A percentile compares a stretch with the other conserved stretches of the same genome.
Conservation (phyloP, 2,329 filamentous ascomycete species). For the Fonsecaea multimorphosa region DNA sequence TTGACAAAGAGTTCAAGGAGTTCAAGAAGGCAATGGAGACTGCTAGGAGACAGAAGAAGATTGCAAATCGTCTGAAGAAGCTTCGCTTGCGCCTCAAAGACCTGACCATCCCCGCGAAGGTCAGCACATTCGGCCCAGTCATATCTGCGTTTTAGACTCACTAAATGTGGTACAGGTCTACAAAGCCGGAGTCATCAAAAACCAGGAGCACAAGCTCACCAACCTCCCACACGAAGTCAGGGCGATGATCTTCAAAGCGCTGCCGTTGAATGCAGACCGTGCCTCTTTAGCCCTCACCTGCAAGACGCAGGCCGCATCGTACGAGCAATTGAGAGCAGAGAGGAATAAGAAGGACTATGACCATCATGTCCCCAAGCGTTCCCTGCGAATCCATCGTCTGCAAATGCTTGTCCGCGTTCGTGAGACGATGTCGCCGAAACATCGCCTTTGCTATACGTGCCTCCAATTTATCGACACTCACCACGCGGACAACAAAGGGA, state of each 20-base stretch:
- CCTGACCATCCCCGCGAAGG: slow-evolving; percentile 14
- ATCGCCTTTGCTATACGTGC: slow-evolving; percentile 37
- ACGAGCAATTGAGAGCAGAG: slow-evolving; percentile 28
- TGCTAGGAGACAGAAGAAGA: slow-evolving; percentile 16
- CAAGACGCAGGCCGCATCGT: slow-evolving; percentile 32
- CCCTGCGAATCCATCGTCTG: slow-evolving; percentile 29
- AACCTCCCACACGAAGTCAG: slow-evolving; percentile 31
- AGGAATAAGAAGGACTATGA: slow-evolving; percentile 19
- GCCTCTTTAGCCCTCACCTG: slow-evolving; percentile 35
- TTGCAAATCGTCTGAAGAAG: slow-evolving; percentile 22
- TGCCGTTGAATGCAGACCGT: slow-evolving; percentile 32
- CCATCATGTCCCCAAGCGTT: slow-evolving; percentile 15
- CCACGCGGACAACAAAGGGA: slow-evolving; percentile 13
- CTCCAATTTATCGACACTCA: slow-evolving; percentile 24
- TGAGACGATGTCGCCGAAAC: slow-evolving; percentile 24
- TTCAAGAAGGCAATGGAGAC: slow-evolving; percentile 13
- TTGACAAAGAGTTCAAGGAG: not conserved
- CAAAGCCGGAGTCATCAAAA: slow-evolving; percentile 1
- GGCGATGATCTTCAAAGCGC: slow-evolving; percentile 28
- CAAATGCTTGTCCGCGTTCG: slow-evolving; percentile 34
- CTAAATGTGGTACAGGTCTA: slow-evolving; percentile 15
- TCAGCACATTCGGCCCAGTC: not conserved
- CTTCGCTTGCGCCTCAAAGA: slow-evolving; percentile 1
- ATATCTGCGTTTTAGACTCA: not conserved
- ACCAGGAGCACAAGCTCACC: slow-evolving; percentile 14